Percentiles rank a stretch among this genome's conserved stretches.
phyloP scores from a whole-genome alignment of 495 filamentous ascomycete species.

The Tuber borchii region DNA sequence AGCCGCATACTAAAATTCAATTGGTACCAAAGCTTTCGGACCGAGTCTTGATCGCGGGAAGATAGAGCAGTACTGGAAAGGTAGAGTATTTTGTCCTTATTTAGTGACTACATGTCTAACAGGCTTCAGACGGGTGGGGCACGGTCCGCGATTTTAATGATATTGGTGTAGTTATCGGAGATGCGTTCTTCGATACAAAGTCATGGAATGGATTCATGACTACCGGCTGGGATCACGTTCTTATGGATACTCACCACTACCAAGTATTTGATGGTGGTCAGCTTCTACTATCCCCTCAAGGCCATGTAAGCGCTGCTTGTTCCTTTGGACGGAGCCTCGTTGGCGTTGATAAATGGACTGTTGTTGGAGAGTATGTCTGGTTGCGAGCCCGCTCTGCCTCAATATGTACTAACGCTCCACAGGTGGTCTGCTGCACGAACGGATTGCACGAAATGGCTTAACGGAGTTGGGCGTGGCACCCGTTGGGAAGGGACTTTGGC shows the following conservation, averaged over 20 bases:
- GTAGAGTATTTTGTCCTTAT: not conserved
- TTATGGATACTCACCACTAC: conserved; percentile 65
- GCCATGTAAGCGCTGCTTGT: conserved; percentile 53
- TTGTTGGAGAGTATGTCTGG: conserved; percentile 57
- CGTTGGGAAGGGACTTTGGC: conserved; percentile 62
- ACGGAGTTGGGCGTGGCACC: conserved; percentile 61
- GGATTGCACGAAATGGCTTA: conserved; percentile 67
- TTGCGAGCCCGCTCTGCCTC: not conserved
- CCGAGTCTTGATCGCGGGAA: conserved; percentile 48
- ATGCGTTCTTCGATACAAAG: conserved; percentile 58
- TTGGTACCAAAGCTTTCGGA: conserved; percentile 47
- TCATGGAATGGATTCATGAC: conserved; percentile 71
- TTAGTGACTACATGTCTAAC: not conserved
- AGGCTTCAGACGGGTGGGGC: conserved; percentile 49
- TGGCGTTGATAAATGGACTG: conserved; percentile 60
- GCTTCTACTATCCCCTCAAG: conserved; percentile 47
- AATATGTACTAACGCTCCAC: not conserved
- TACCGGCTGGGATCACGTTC: conserved; percentile 53
- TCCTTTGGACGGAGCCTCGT: conserved; percentile 48
- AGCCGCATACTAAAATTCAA: not conserved
- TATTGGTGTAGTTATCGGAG: conserved; percentile 56
- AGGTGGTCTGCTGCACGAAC: conserved; percentile 60
- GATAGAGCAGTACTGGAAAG: conserved; percentile 58
- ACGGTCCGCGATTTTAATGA: conserved; percentile 53
- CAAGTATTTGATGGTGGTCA: conserved; percentile 59